Evolutionary conservation across 352 stramenopile genomes (phyloP).

Genomic region (Phytophthora rubi): DNA sequence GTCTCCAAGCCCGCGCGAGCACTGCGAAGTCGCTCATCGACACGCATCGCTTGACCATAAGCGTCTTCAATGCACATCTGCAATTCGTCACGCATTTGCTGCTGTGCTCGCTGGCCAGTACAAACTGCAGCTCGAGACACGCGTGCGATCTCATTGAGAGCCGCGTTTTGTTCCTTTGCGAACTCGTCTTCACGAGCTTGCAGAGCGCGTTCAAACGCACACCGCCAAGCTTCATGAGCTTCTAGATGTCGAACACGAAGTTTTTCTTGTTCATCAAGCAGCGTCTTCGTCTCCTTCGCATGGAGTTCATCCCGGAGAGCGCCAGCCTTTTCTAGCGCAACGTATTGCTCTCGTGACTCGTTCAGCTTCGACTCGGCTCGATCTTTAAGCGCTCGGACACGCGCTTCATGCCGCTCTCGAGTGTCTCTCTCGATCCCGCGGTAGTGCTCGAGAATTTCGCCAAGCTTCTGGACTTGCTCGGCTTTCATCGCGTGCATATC

Average conservation of each 20-base stretch:
- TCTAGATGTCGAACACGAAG: slow-evolving; percentile 38
- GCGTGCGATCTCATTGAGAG: slow-evolving; percentile 34
- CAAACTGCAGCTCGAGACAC: slow-evolving; percentile 19
- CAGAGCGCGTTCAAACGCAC: slow-evolving; percentile 45
- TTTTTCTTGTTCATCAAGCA: slow-evolving; percentile 29
- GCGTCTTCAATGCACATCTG: slow-evolving; percentile 56
- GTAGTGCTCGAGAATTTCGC: slow-evolving; percentile 59
- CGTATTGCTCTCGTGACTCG: slow-evolving; percentile 34
- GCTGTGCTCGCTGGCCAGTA: slow-evolving; percentile 15
- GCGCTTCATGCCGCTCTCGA: slow-evolving; percentile 58
- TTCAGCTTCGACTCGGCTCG: slow-evolving; percentile 41
- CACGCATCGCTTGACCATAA: slow-evolving; percentile 26
- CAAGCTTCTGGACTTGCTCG: slow-evolving; percentile 59
- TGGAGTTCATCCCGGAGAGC: slow-evolving; percentile 25
- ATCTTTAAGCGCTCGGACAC: slow-evolving; percentile 54
- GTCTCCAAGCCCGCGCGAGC: slow-evolving; percentile 19
- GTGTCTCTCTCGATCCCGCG: slow-evolving; percentile 66
- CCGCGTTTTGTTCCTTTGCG: slow-evolving; percentile 16
- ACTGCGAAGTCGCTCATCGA: slow-evolving; percentile 20
- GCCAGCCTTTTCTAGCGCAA: slow-evolving; percentile 38
- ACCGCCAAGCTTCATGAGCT: slow-evolving; percentile 30
- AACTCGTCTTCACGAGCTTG: slow-evolving; percentile 61
- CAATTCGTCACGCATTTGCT: slow-evolving; percentile 38
- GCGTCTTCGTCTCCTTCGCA: slow-evolving; percentile 15
- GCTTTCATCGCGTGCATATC: slow-evolving; percentile 85